A percentile compares a stretch with the other conserved stretches of the same genome.
Conservation (phyloP, 169 alveolate genomes). For the Plasmodium vivax region DNA sequence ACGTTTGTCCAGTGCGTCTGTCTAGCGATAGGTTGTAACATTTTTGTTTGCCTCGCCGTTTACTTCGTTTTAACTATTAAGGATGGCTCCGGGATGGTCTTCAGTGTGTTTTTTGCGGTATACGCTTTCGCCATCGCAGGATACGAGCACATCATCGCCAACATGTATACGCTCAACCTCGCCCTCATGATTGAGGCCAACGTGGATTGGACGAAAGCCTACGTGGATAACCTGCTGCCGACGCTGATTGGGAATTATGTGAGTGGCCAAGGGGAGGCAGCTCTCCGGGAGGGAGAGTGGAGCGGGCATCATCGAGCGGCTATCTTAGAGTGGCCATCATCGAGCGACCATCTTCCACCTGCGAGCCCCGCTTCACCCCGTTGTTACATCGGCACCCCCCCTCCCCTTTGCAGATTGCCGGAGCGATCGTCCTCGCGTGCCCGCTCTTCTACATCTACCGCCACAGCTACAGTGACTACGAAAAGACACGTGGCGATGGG, state of each 20-base stretch:
- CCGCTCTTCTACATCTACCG: conserved; percentile 27
- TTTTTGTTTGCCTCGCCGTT: conserved; percentile 83
- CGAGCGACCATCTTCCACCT: no score
- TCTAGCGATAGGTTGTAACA: conserved; percentile 83
- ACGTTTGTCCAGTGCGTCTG: conserved; percentile 76
- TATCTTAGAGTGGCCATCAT: no score
- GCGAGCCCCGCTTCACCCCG: no score
- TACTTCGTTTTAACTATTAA: conserved; percentile 68
- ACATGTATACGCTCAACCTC: conserved; percentile 82
- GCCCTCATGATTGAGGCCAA: conserved; percentile 74
- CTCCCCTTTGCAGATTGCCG: conserved; percentile 40
- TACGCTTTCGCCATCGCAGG: conserved; percentile 86
- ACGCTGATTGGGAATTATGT: conserved; percentile 80
- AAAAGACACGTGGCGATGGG: background rate
- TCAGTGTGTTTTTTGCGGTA: conserved; percentile 77
- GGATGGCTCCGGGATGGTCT: conserved; percentile 75
- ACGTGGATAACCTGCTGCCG: conserved; percentile 77
- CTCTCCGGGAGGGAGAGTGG: no score
- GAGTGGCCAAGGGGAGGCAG: background rate
- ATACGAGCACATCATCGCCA: conserved; percentile 84
- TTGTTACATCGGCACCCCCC: no score
- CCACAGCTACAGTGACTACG: conserved; percentile 6
- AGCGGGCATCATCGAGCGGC: no score
- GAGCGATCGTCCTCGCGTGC: conserved; percentile 28
- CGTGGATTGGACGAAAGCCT: conserved; percentile 64